These are phyloP conservation scores for Penicillium psychrosexuale DNA, from an alignment of 2,329 filamentous ascomycete genomes.

Conservation along the genomic window DNA sequence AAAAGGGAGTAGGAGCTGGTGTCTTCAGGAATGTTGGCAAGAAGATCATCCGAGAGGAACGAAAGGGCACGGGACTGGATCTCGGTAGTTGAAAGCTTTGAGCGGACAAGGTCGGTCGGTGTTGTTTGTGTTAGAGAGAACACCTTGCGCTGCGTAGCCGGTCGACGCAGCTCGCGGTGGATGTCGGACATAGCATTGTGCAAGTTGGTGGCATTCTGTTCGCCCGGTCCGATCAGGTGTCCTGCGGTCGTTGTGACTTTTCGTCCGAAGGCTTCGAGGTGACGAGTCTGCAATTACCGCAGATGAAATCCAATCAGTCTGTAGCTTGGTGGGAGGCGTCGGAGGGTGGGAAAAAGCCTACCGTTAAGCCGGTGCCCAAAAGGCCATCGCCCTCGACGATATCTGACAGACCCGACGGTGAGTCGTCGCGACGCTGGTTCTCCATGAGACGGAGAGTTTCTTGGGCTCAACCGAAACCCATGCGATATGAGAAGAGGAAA, in stretches of 20 bases:
- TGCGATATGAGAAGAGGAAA: conserved; percentile 18
- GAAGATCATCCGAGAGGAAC: conserved; percentile 83
- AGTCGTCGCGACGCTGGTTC: conserved; percentile 46
- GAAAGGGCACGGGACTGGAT: conserved; percentile 91
- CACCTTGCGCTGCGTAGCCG: conserved; percentile 79
- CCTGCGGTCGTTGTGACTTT: conserved; percentile 93
- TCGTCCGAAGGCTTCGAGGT: conserved; percentile 86
- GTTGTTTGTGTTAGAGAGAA: conserved; percentile 88
- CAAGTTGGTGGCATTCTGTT: conserved; percentile 64
- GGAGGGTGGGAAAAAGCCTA: conserved; percentile 26
- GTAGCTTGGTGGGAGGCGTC: conserved; percentile 6
- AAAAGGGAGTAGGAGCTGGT: conserved; percentile 88
- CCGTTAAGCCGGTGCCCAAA: conserved; percentile 49
- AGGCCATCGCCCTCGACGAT: conserved; percentile 45
- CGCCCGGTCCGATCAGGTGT: conserved; percentile 73
- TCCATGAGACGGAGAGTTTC: conserved; percentile 37
- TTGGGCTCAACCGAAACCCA: conserved; percentile 28
- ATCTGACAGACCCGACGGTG: conserved; percentile 43
- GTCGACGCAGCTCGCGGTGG: conserved; percentile 81
- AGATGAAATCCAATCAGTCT: conserved; percentile 12
- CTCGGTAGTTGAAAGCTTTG: conserved; percentile 82
- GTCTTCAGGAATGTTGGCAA: conserved; percentile 82
- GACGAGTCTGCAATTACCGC: conserved; percentile 62
- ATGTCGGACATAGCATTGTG: conserved; percentile 84
- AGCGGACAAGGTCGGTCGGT: conserved; percentile 90